Conservation (phyloP, 208 protist genomes). For the Leishmania lainsoni region DNA sequence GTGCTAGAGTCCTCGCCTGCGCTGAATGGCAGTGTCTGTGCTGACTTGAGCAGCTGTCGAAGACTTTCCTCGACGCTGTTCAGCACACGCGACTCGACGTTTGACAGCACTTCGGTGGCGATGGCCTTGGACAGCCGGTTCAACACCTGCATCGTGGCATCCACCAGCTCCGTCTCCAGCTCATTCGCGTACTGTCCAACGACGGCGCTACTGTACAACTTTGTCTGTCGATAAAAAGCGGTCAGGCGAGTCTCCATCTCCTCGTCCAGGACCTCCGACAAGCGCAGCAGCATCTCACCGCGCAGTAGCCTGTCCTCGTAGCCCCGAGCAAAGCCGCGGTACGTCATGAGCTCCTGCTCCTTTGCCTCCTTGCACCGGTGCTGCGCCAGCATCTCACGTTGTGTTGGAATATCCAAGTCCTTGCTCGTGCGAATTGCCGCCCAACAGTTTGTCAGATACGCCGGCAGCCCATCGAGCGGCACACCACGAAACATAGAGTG, state of each 20-base stretch:
- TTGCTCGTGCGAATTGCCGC: conserved; percentile 93
- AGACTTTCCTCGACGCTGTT: conserved; percentile 54
- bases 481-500: conserved; percentile 83
- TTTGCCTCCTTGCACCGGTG: conserved; percentile 94
- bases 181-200: conserved; percentile 42
- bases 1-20: background rate
- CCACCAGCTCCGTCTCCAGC: conserved; percentile 62
- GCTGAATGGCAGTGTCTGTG: conserved; percentile 56
- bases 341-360: conserved; percentile 51
- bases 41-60: conserved; percentile 52
- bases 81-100: conserved; percentile 53
- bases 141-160: conserved; percentile 52
- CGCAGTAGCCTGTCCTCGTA: conserved; percentile 58
- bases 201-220: conserved; percentile 64
- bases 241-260: conserved; percentile 50
- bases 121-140: conserved; percentile 60
- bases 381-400: conserved; percentile 96
- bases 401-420: conserved; percentile 96
- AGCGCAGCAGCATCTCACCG: conserved; percentile 62
- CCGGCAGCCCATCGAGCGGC: conserved; percentile 80
- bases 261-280: conserved; percentile 60
- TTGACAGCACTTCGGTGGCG: conserved; percentile 47
- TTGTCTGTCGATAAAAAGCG: conserved; percentile 59
- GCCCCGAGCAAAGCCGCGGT: conserved; percentile 48
- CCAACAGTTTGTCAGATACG: conserved; percentile 92